A percentile compares a stretch with the other conserved stretches of the same genome.
phyloP scores from a whole-genome alignment of 352 stramenopile species.

The Phytophthora ramorum region DNA sequence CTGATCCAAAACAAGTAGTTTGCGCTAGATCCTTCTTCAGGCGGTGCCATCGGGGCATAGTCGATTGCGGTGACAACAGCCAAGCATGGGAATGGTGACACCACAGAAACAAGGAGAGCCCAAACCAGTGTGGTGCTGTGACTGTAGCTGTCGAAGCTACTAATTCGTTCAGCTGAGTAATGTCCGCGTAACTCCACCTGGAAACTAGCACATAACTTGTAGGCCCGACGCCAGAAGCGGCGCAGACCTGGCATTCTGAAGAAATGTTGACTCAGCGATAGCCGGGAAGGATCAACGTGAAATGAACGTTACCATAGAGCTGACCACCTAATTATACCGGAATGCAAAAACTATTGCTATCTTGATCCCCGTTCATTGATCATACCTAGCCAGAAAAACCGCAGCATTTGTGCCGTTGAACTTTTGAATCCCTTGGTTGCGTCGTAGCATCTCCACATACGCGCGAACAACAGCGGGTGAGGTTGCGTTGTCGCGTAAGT shows the following conservation, averaged over 20 bases:
- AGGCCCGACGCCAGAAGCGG: slow-evolving; percentile 7
- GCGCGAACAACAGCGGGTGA: slow-evolving; percentile 36
- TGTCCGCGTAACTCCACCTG: slow-evolving; percentile 51
- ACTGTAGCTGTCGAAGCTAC: slow-evolving; percentile 13
- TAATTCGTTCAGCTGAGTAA: slow-evolving; percentile 39
- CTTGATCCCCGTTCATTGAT: slow-evolving; percentile 12
- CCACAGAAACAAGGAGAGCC: slow-evolving; percentile 6
- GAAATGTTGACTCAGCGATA: slow-evolving; percentile 8
- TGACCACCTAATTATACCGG: slow-evolving; percentile 9
- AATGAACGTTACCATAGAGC: not conserved
- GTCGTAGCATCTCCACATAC: slow-evolving; percentile 50
- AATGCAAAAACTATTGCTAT: too few species aligned
- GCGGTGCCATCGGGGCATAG: slow-evolving; percentile 18
- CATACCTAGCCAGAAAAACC: slow-evolving; percentile 59
- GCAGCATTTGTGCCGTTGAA: slow-evolving; percentile 63
- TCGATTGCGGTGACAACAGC: slow-evolving; percentile 35
- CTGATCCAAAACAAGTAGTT: slow-evolving; percentile 46
- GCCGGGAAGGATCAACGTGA: not conserved
- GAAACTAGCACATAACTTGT: slow-evolving; percentile 12
- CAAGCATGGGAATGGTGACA: slow-evolving; percentile 40
- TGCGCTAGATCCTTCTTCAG: slow-evolving; percentile 22
- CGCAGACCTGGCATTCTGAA: slow-evolving; percentile 11
- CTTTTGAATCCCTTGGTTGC: slow-evolving; percentile 53
- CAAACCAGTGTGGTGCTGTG: not conserved
- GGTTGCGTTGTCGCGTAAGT: slow-evolving; percentile 61